phyloP scores from a whole-genome alignment of 2,329 filamentous ascomycete species.

The Monosporascus cannonballus region DNA sequence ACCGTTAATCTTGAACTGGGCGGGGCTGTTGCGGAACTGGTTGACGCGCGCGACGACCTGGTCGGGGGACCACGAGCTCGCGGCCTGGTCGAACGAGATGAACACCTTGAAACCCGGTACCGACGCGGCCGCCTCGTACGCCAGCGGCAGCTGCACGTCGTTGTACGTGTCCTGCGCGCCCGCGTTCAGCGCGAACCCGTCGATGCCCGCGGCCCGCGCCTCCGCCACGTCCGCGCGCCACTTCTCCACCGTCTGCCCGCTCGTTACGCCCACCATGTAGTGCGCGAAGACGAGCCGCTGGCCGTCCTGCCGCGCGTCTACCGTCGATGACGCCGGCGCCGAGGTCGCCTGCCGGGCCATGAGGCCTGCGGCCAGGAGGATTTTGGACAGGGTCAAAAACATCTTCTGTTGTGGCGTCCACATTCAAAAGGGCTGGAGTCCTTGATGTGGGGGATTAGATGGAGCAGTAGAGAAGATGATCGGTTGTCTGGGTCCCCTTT shows the following conservation, averaged over 20 bases:
- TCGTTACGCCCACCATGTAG: constrained; percentile 23
- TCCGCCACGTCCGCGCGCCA: constrained; percentile 22
- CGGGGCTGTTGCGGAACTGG: constrained; percentile 28
- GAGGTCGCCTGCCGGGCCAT: background rate
- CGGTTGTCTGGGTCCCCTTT: background rate
- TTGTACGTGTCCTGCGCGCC: constrained; percentile 19
- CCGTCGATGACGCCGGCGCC: background rate
- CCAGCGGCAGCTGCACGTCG: constrained; percentile 20
- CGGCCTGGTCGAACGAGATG: constrained; percentile 29
- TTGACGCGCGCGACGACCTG: constrained; percentile 27
- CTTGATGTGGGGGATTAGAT: no score
- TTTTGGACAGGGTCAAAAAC: background rate
- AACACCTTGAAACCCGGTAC: constrained; percentile 28
- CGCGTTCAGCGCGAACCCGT: constrained; percentile 23
- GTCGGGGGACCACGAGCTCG: constrained; percentile 20
- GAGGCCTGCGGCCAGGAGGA: background rate
- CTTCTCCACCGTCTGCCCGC: constrained; percentile 17
- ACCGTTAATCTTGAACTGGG: constrained; percentile 34
- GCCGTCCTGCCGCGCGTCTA: constrained; percentile 4
- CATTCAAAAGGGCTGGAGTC: no score
- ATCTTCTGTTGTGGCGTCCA: background rate
- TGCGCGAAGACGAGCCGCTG: constrained; percentile 19
- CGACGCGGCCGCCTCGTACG: constrained; percentile 26
- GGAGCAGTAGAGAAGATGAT: no score
- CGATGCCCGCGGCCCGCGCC: constrained; percentile 19